Percentiles rank a stretch among this genome's conserved stretches.
Conservation (phyloP, 768 basidiomycete species). For the Tylopilus felleus region DNA sequence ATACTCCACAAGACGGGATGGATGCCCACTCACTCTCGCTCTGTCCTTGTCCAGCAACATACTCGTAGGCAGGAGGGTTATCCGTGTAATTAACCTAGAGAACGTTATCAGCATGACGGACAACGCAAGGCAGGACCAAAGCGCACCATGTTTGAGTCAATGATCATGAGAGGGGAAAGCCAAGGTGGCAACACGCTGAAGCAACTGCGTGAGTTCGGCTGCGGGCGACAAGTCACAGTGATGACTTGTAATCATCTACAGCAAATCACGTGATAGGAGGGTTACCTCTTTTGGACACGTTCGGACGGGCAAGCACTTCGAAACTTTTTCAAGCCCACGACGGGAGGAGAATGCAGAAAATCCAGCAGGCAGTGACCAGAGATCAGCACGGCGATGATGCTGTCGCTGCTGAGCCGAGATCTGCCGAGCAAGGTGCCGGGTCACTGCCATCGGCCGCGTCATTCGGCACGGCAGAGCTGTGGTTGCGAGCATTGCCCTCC, state of each 20-base stretch:
- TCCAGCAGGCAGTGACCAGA: no score
- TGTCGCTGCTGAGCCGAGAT: no score
- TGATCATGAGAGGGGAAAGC: slow-evolving; percentile 20
- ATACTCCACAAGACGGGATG: not conserved
- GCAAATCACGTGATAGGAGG: slow-evolving; percentile 20
- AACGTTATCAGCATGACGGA: not conserved
- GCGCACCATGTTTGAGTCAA: slow-evolving; percentile 29
- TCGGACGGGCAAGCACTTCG: not conserved
- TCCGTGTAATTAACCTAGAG: slow-evolving; percentile 27
- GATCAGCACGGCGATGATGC: no score
- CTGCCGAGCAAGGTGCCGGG: no score
- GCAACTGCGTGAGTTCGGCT: slow-evolving; percentile 13
- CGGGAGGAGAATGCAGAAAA: no score
- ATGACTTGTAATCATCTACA: not conserved
- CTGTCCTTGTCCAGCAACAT: slow-evolving; percentile 27
- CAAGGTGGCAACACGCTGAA: not conserved
- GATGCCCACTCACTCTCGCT: slow-evolving; percentile 24
- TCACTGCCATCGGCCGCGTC: no score
- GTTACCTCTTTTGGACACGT: slow-evolving; percentile 8
- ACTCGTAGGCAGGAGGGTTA: slow-evolving; percentile 51
- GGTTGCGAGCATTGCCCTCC: no score
- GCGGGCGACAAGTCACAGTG: slow-evolving; percentile 3
- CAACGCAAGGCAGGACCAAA: not conserved
- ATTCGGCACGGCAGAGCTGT: no score
- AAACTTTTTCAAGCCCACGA: no score